Evolutionary conservation across 2,329 filamentous ascomycete species (phyloP).

Genomic region (Talaromyces funiculosus): DNA sequence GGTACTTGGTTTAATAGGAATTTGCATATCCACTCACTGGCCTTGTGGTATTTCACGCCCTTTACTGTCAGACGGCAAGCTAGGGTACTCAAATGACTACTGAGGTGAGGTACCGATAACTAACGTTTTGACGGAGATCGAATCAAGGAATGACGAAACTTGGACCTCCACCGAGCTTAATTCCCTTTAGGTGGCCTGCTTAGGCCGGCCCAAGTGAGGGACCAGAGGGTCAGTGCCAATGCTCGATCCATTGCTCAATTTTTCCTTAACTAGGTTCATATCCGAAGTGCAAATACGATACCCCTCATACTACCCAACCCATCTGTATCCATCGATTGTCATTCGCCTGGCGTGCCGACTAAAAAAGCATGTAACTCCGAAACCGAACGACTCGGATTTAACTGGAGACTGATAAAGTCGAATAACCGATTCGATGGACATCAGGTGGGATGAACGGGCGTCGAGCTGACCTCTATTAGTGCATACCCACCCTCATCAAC

Average conservation of each 20-base stretch:
- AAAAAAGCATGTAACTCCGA: background rate
- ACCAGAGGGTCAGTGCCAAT: constrained; percentile 8
- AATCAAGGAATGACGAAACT: constrained; percentile 1
- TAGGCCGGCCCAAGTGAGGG: constrained; percentile 1
- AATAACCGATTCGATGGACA: background rate
- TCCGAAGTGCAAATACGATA: background rate
- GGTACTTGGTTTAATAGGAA: too few species aligned
- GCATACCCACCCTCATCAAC: background rate
- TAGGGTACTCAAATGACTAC: background rate
- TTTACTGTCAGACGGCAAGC: background rate
- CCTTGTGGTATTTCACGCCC: background rate
- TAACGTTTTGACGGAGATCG: background rate
- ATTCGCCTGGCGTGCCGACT: background rate
- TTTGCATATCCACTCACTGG: background rate
- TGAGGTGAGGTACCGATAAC: background rate
- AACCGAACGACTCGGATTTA: background rate
- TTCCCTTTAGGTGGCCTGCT: background rate
- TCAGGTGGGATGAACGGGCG: background rate
- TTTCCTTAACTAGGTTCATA: background rate
- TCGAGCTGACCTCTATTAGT: background rate
- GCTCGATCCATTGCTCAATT: background rate
- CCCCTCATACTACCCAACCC: background rate
- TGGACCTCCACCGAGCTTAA: constrained; percentile 5
- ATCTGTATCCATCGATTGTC: background rate
- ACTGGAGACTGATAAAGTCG: background rate